Evolutionary conservation across 306 rosid genomes (phyloP), one percentile per base, ranked within the genome.

Genomic region (Pterocarpus macrocarpus): DNA sequence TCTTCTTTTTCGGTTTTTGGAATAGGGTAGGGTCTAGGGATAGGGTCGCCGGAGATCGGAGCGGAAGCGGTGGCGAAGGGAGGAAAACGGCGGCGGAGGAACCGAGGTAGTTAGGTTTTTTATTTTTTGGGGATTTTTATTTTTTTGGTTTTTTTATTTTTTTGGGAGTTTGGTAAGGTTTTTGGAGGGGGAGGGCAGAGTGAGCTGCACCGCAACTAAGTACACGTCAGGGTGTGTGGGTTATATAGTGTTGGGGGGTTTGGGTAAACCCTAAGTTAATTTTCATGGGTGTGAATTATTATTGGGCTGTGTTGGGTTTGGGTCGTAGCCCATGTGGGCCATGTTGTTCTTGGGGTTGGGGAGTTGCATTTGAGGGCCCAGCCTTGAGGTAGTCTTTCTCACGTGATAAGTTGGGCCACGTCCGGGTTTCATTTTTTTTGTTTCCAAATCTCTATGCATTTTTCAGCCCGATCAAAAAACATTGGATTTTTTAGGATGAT

Each of bases 121-220:
- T 55, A 5, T 14, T 50, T 50, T 50, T 50, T 12, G 55, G 17
- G 57, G 16, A n/a, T 55, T 55, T 12, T 68, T 47, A 8, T 45
- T 57, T 82, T 82, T 82, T 82, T 59, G 72, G 15, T 22, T 66
- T 83, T 84, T 71, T 75, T 22, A 22, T 22, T 57, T 38, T 52
- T 72, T 78, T 69, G 58, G 36, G 81, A n/a, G 47, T 63, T 73
- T 57, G 11, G 61, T 5, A 5, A 2, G 61, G 52, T 36, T 38
- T 15, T 22, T 32, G 58, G 7, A 56, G 4, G n/a, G 83, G 93
- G 87, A 83, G 91, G 94, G 97, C 93, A 92, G 97, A 81, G 71
- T 62, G 58, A 58, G 81, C 92, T 84, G 90, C 94, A 89, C 97
- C 92, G 91, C 94, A 74, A 50, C 80, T 70, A 63, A 30, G 47